A percentile compares a stretch with the other conserved stretches of the same genome.
Conservation (phyloP, 495 filamentous ascomycete genomes). For the Trypethelium eluteriae region DNA sequence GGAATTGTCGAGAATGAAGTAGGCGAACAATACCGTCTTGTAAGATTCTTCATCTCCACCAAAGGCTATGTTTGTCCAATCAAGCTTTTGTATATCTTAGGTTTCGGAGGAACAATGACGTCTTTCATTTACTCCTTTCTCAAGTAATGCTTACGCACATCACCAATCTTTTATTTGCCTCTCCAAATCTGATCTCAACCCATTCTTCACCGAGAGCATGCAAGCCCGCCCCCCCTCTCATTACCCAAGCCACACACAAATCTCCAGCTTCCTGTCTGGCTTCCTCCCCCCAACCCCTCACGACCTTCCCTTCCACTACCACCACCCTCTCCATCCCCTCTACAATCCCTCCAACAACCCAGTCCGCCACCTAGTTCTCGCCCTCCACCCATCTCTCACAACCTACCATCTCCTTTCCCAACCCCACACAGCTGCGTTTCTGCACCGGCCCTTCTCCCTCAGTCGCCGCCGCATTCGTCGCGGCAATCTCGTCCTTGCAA, state of each 20-base stretch:
- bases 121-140: neutral
- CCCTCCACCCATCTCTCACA: neutral
- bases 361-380: neutral
- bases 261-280: constrained; percentile 2
- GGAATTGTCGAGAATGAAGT: too few species aligned
- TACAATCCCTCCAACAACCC: constrained; percentile 4
- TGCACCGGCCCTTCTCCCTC: constrained; percentile 26
- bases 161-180: neutral
- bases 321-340: neutral
- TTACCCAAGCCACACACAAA: neutral
- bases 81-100: neutral
- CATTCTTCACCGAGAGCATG: neutral
- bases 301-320: constrained; percentile 12
- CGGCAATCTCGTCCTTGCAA: constrained; percentile 20
- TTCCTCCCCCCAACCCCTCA: neutral
- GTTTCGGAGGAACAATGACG: neutral
- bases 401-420: neutral
- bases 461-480: constrained; percentile 14
- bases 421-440: constrained; percentile 14
- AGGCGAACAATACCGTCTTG: too few species aligned
- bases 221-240: neutral
- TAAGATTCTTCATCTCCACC: too few species aligned
- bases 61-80: too few species aligned
- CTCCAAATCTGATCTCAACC: too few species aligned
- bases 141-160: neutral